These are phyloP conservation scores for Helicocarpus griseus DNA, from an alignment of 2,329 filamentous ascomycete species.

Conservation along the genomic window DNA sequence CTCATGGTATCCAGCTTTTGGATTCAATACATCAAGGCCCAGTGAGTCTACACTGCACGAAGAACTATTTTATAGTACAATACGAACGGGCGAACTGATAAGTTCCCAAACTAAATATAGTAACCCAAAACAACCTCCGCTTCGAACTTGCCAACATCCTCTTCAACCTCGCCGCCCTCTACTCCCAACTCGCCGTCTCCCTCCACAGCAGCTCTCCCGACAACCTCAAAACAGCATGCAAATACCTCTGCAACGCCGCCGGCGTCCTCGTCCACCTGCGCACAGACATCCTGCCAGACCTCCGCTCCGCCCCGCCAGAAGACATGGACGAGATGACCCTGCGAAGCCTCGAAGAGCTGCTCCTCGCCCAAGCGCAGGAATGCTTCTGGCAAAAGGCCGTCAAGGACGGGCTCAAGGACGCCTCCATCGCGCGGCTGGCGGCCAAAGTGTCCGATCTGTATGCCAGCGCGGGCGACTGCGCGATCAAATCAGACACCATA, in stretches of 20 bases:
- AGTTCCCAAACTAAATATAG: conserved; percentile 17
- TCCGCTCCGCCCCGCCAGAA: conserved; percentile 76
- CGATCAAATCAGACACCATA: conserved; percentile 78
- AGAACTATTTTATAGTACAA: neutral
- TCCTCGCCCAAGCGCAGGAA: conserved; percentile 89
- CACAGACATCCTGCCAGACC: conserved; percentile 65
- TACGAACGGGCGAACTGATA: neutral
- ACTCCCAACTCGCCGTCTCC: conserved; percentile 80
- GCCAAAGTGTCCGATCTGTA: conserved; percentile 89
- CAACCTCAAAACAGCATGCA: conserved; percentile 77
- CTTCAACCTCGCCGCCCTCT: conserved; percentile 87
- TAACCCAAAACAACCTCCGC: conserved; percentile 56
- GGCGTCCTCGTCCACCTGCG: conserved; percentile 75
- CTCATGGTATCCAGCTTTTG: conserved; percentile 87
- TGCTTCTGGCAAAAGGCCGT: conserved; percentile 98
- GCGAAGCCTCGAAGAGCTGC: conserved; percentile 69
- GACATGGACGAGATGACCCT: conserved; percentile 90
- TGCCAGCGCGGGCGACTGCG: conserved; percentile 70
- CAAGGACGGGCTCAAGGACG: conserved; percentile 86
- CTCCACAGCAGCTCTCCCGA: conserved; percentile 69
- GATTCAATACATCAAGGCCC: conserved; percentile 74
- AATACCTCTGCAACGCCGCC: conserved; percentile 80
- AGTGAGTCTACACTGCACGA: conserved; percentile 29
- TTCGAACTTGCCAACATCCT: conserved; percentile 88
- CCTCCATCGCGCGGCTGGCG: conserved; percentile 80